These are phyloP conservation scores for Geosiphon pyriformis DNA, from an alignment of 192 early-diverging fungal species.

Conservation along the genomic window DNA sequence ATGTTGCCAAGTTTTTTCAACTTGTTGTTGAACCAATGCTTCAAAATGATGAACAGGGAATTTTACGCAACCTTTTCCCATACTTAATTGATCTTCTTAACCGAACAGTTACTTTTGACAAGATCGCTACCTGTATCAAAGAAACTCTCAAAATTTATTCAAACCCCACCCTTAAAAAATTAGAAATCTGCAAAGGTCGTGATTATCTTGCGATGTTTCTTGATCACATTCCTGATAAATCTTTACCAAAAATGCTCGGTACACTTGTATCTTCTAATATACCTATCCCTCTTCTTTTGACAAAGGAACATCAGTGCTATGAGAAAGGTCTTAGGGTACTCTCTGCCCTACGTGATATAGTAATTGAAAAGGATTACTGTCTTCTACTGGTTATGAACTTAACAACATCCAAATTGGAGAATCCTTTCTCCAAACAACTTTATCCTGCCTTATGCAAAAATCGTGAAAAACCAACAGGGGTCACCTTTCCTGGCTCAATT, in stretches of 20 bases:
- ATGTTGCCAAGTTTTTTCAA: not conserved
- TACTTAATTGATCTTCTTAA: not conserved
- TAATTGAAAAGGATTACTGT: not conserved
- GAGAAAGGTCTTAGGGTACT: slow-evolving; percentile 2
- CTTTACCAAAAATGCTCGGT: not conserved
- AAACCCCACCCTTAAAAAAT: not conserved
- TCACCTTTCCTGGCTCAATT: not conserved
- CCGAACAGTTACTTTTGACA: not conserved
- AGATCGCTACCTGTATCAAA: not conserved
- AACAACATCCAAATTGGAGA: not conserved
- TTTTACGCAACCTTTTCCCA: slow-evolving; percentile 6
- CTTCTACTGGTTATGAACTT: slow-evolving; percentile 1
- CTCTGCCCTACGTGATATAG: not conserved
- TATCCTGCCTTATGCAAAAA: not conserved
- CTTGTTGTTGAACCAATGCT: not conserved
- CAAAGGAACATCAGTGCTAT: not conserved
- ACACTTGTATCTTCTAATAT: slow-evolving; percentile 1
- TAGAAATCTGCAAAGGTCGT: not conserved
- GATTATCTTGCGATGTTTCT: not conserved
- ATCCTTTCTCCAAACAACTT: not conserved
- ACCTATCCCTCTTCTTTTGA: slow-evolving; percentile 8
- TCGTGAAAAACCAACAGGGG: not conserved
- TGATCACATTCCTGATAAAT: not conserved
- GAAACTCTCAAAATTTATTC: not conserved
- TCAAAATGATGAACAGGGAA: not conserved